Evolutionary conservation across 805 yeast genomes (phyloP).

Genomic region (Cyberlindnera lachancei): DNA sequence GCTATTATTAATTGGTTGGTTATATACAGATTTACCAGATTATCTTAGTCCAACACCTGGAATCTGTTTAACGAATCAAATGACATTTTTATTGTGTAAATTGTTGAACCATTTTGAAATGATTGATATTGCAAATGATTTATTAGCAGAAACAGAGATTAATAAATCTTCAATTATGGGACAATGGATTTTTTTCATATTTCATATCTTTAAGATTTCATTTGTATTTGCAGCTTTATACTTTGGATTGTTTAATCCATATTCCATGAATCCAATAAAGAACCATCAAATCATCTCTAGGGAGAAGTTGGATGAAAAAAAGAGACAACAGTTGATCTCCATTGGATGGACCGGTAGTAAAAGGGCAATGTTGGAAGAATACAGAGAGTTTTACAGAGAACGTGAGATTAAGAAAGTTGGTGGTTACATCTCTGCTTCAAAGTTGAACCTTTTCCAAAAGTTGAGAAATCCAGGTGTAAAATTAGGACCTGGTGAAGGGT

Average conservation of each 20-base stretch:
- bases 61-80: slow-evolving; percentile 61
- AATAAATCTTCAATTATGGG: slow-evolving; percentile 33
- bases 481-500: slow-evolving; percentile 81
- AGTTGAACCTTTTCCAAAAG: slow-evolving; percentile 56
- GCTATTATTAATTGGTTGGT: slow-evolving; percentile 51
- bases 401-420: slow-evolving; percentile 59
- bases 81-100: slow-evolving; percentile 27
- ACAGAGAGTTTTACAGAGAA: slow-evolving; percentile 62
- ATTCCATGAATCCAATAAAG: slow-evolving; percentile 36
- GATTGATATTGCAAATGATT: slow-evolving; percentile 34
- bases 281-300: slow-evolving; percentile 26
- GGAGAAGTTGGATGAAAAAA: slow-evolving; percentile 26
- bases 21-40: slow-evolving; percentile 92
- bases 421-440: slow-evolving; percentile 69
- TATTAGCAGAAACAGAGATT: slow-evolving; percentile 42
- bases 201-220: slow-evolving; percentile 60
- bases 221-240: slow-evolving; percentile 51
- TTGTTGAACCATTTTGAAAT: slow-evolving; percentile 31
- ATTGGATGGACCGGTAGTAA: slow-evolving; percentile 96
- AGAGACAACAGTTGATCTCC: slow-evolving; percentile 38
- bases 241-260: slow-evolving; percentile 77
- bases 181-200: slow-evolving; percentile 60
- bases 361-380: slow-evolving; percentile 62
- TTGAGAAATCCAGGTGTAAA: slow-evolving; percentile 52
- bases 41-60: slow-evolving; percentile 90